These are phyloP conservation scores for Picochlorum costavermella DNA, from an alignment of 139 green algal species.

Conservation along the genomic window DNA sequence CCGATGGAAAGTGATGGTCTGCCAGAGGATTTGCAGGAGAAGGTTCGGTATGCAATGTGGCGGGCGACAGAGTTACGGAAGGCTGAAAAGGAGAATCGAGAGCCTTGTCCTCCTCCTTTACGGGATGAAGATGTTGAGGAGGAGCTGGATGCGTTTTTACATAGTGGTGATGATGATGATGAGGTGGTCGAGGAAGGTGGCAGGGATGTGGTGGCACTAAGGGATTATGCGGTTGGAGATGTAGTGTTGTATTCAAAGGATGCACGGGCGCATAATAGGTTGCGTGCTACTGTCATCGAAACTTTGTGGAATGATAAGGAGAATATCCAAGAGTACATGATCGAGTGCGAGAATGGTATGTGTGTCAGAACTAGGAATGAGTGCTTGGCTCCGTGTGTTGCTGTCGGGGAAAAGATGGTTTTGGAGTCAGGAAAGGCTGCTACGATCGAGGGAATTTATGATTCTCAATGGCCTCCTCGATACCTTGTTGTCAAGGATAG, in stretches of 20 bases:
- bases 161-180: not conserved
- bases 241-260: no score
- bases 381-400: not conserved
- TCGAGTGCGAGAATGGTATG: no score
- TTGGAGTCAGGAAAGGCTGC: conserved; percentile 1
- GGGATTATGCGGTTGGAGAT: no score
- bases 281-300: no score
- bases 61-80: conserved; percentile 79
- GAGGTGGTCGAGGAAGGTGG: not conserved
- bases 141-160: not conserved
- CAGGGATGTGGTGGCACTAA: no score
- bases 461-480: conserved; percentile 1
- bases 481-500: conserved; percentile 5
- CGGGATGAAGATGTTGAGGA: not conserved
- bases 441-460: not conserved
- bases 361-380: not conserved
- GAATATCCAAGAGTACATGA: no score
- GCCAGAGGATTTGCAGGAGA: conserved; percentile 52
- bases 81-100: conserved; percentile 50
- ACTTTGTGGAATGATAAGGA: no score
- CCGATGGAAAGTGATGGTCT: not conserved
- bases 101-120: not conserved
- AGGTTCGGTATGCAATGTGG: conserved; percentile 77
- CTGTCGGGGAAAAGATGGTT: not conserved
- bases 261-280: no score